Evolutionary conservation across 208 protist genomes (phyloP).

Genomic region (Leishmania tropica): DNA sequence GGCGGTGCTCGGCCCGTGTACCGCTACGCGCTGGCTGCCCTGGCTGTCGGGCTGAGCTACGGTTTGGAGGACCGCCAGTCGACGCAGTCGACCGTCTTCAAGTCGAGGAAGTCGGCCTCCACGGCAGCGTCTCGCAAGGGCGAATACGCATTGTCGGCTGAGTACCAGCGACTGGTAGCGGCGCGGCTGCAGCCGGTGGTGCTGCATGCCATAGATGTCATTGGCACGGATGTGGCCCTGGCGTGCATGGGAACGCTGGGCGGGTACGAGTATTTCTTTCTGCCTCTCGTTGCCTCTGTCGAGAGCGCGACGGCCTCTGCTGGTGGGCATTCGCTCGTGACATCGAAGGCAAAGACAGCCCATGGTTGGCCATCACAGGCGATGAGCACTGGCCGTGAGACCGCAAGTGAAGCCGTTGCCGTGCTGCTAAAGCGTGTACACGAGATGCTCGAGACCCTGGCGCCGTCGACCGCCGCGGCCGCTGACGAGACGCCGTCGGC

Average conservation of each 20-base stretch:
- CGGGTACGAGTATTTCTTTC: constrained; percentile 78
- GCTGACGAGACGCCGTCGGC: neutral
- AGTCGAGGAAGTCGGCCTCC: constrained; percentile 16
- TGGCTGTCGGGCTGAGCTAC: constrained; percentile 56
- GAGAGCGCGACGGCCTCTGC: neutral
- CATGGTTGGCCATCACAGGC: constrained; percentile 1
- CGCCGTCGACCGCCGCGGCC: neutral
- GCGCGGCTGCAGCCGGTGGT: constrained; percentile 36
- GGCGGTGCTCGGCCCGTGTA: constrained; percentile 52
- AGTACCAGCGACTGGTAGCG: constrained; percentile 40
- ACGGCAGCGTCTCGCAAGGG: constrained; percentile 15
- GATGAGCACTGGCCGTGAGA: neutral
- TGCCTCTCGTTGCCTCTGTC: constrained; percentile 42
- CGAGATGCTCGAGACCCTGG: constrained; percentile 41
- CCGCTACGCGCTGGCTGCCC: constrained; percentile 57
- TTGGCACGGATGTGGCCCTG: constrained; percentile 69
- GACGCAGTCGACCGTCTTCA: constrained; percentile 48
- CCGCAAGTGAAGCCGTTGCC: neutral
- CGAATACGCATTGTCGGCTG: constrained; percentile 14
- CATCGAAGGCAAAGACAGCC: neutral
- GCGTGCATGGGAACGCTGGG: constrained; percentile 68
- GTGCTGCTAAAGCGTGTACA: constrained; percentile 28
- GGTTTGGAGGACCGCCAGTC: constrained; percentile 23
- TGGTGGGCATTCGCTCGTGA: neutral
- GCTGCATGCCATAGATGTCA: constrained; percentile 38